Evolutionary conservation across 2,329 filamentous ascomycete species (phyloP).

Genomic region (Huntiella decipiens): DNA sequence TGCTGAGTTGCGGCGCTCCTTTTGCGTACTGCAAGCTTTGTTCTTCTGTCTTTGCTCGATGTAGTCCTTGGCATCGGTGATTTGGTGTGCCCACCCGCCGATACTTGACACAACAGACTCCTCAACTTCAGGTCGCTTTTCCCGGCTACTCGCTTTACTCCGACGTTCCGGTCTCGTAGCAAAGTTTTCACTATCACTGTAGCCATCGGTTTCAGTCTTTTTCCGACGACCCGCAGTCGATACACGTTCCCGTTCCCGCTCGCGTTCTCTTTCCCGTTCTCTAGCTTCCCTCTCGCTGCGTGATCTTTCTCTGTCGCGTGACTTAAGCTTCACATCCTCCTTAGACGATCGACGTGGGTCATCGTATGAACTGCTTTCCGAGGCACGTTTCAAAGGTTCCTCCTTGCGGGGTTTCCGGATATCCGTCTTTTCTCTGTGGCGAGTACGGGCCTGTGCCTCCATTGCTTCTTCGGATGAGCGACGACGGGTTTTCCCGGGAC

Average conservation of each 20-base stretch:
- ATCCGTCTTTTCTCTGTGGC: too few relatives aligned
- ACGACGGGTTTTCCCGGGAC: background rate
- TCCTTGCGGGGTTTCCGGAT: constrained; percentile 19
- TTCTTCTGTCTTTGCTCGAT: background rate
- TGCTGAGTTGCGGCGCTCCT: constrained; percentile 2
- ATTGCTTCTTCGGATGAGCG: background rate
- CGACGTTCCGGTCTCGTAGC: too few relatives aligned
- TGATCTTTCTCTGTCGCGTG: constrained; percentile 18
- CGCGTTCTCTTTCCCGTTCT: background rate
- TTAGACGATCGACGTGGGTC: constrained; percentile 14
- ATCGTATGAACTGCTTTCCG: constrained; percentile 14
- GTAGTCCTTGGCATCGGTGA: background rate
- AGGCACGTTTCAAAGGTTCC: constrained; percentile 21
- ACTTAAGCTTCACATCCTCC: background rate
- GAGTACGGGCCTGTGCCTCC: too few relatives aligned
- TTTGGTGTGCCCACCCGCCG: background rate
- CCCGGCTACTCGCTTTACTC: background rate
- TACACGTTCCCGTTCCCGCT: background rate
- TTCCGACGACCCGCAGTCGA: too few relatives aligned
- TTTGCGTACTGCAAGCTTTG: background rate
- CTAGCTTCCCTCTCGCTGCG: background rate
- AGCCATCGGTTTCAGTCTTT: too few relatives aligned
- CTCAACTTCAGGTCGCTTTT: background rate
- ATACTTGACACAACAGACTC: background rate
- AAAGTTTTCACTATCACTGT: too few relatives aligned